Evolutionary conservation across 352 stramenopile species (phyloP).

Genomic region (Phytophthora fragariae): DNA sequence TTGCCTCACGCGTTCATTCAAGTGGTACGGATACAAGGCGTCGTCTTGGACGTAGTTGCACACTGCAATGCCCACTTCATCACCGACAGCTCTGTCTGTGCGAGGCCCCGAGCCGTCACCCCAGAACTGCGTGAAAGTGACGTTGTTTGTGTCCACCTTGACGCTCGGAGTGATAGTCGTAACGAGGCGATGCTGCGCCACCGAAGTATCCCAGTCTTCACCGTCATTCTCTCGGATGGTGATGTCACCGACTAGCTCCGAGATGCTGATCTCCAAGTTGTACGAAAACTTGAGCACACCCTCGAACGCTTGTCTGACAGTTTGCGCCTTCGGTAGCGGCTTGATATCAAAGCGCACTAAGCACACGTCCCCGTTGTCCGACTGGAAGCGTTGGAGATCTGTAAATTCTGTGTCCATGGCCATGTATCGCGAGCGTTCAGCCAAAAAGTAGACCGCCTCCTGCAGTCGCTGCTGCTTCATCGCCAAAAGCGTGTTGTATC

Average conservation of each 20-base stretch:
- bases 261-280: conserved; percentile 57
- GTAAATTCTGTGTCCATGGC: conserved; percentile 45
- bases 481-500: conserved; percentile 43
- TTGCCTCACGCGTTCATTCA: conserved; percentile 44
- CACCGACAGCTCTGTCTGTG: conserved; percentile 16
- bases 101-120: conserved; percentile 31
- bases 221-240: conserved; percentile 56
- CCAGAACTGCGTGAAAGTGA: conserved; percentile 46
- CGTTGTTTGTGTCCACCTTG: conserved; percentile 53
- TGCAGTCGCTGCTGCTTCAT: conserved; percentile 52
- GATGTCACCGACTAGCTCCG: conserved; percentile 48
- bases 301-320: conserved; percentile 50
- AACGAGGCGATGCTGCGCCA: conserved; percentile 51
- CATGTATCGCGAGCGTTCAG: conserved; percentile 44
- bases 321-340: conserved; percentile 39
- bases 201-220: conserved; percentile 36
- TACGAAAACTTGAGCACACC: conserved; percentile 53
- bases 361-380: conserved; percentile 42
- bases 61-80: conserved; percentile 41
- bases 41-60: conserved; percentile 62
- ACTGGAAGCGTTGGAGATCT: conserved; percentile 52
- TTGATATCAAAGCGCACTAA: conserved; percentile 56
- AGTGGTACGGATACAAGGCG: conserved; percentile 54
- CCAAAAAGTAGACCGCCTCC: conserved; percentile 48
- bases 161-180: conserved; percentile 39